Conservation (phyloP, 2,329 filamentous ascomycete genomes). For the Aureobasidium melanogenum region DNA sequence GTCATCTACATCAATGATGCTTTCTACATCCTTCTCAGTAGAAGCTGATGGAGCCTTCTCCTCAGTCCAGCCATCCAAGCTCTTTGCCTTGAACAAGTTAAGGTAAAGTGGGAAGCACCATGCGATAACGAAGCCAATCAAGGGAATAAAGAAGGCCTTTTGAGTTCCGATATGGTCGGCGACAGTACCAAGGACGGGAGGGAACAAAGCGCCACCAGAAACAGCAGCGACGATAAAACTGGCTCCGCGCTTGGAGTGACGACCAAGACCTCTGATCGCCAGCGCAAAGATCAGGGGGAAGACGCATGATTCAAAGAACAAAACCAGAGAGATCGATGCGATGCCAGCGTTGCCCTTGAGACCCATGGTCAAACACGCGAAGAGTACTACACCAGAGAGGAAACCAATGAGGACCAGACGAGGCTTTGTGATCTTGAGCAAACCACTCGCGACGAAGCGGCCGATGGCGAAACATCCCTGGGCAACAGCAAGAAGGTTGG, state of each 20-base stretch:
- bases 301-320: conserved; percentile 74
- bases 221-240: conserved; percentile 67
- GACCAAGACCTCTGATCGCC: conserved; percentile 65
- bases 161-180: conserved; percentile 55
- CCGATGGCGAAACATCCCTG: conserved; percentile 58
- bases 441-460: conserved; percentile 56
- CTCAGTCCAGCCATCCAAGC: conserved; percentile 44
- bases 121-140: conserved; percentile 42
- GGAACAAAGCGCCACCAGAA: conserved; percentile 63
- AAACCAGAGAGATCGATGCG: conserved; percentile 49
- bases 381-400: conserved; percentile 42
- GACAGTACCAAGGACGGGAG: conserved; percentile 60
- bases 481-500: conserved; percentile 64
- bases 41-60: conserved; percentile 39
- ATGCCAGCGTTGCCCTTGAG: conserved; percentile 2
- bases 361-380: conserved; percentile 3
- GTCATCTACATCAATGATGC: not conserved
- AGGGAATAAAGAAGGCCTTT: conserved; percentile 57
- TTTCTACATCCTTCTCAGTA: conserved; percentile 25
- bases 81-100: conserved; percentile 58
- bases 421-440: conserved; percentile 59
- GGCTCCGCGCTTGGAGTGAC: conserved; percentile 67
- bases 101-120: conserved; percentile 39
- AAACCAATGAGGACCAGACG: conserved; percentile 65
- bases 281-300: conserved; percentile 77